A percentile compares a stretch with the other conserved stretches of the same genome.
Conservation (phyloP, 1,284 basidiomycete species). For the Pseudozyma flocculosa region DNA sequence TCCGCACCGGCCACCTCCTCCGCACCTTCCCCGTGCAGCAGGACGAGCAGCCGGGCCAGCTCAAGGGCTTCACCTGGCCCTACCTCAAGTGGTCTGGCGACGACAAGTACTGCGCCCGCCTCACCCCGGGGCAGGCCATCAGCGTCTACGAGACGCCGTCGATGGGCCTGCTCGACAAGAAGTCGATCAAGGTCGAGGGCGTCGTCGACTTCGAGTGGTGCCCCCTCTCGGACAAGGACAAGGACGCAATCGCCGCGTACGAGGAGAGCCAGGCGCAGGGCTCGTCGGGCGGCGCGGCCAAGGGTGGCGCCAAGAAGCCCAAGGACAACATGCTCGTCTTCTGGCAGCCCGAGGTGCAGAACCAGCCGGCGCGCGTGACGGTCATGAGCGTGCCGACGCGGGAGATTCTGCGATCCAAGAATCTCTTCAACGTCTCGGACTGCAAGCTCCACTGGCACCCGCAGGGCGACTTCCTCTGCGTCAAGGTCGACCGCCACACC, state of each 20-base stretch:
- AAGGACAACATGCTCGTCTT: constrained; percentile 92
- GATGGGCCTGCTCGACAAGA: constrained; percentile 94
- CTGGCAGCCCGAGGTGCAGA: constrained; percentile 93
- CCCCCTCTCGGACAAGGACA: constrained; percentile 78
- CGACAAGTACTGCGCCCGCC: constrained; percentile 88
- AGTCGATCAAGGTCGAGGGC: constrained; percentile 95
- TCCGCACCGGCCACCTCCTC: constrained; percentile 86
- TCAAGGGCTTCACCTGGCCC: constrained; percentile 79
- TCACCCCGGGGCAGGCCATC: constrained; percentile 87
- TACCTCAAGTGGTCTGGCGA: constrained; percentile 97
- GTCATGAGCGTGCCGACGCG: constrained; percentile 86
- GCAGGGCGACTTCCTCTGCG: constrained; percentile 96
- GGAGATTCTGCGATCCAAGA: constrained; percentile 85
- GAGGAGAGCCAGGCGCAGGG: constrained; percentile 46
- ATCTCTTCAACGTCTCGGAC: constrained; percentile 97
- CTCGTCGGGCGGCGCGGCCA: constrained; percentile 20
- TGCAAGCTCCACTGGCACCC: constrained; percentile 99
- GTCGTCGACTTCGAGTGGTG: constrained; percentile 99
- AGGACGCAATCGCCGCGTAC: constrained; percentile 64
- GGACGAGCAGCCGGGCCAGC: constrained; percentile 59
- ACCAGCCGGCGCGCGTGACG: constrained; percentile 95
- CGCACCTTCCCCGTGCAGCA: constrained; percentile 78
- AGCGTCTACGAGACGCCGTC: constrained; percentile 92
- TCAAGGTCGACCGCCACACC: constrained; percentile 98
- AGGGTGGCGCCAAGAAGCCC: constrained; percentile 60